Percentiles rank a stretch among this genome's conserved stretches.
phyloP scores from a whole-genome alignment of 2,329 filamentous ascomycete genomes.

The Chaetothyriales sp. region DNA sequence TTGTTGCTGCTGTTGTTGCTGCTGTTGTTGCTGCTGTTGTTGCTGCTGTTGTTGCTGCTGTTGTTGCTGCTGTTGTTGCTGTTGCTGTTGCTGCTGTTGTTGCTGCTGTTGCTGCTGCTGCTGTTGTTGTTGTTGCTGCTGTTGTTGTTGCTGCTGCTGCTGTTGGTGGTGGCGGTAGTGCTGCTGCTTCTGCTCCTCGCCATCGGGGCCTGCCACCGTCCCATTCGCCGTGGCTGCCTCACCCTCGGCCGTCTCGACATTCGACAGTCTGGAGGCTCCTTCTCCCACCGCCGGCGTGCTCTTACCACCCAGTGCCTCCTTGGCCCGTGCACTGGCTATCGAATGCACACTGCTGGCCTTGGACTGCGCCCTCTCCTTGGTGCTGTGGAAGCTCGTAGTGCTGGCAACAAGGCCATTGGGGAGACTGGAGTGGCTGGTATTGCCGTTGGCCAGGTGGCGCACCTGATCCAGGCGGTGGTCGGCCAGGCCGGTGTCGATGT shows the following conservation, averaged over 20 bases:
- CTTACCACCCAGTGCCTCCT: background rate
- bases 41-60: too few species aligned
- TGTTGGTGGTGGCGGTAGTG: background rate
- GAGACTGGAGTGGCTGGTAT: slow-evolving; percentile 21
- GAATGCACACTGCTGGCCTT: slow-evolving; percentile 38
- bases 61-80: background rate
- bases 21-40: background rate
- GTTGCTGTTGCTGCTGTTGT: background rate
- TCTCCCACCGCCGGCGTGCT: background rate
- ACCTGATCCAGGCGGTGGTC: slow-evolving; percentile 28
- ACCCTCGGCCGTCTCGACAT: slow-evolving; percentile 8
- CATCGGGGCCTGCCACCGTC: background rate
- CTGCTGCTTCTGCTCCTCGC: background rate
- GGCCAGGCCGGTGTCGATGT: slow-evolving; percentile 29
- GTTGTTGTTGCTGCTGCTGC: background rate
- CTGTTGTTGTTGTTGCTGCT: too few species aligned
- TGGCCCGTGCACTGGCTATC: slow-evolving; percentile 22
- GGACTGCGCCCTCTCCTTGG: slow-evolving; percentile 28
- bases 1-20: background rate
- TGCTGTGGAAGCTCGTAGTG: slow-evolving; percentile 30
- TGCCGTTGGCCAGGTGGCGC: slow-evolving; percentile 13
- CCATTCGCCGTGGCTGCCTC: background rate
- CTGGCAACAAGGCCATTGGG: slow-evolving; percentile 32
- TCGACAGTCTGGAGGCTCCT: slow-evolving; percentile 11
- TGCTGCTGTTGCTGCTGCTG: too few species aligned